phyloP scores from a whole-genome alignment of 2,329 filamentous ascomycete species.

The Bipolaris victoriae region DNA sequence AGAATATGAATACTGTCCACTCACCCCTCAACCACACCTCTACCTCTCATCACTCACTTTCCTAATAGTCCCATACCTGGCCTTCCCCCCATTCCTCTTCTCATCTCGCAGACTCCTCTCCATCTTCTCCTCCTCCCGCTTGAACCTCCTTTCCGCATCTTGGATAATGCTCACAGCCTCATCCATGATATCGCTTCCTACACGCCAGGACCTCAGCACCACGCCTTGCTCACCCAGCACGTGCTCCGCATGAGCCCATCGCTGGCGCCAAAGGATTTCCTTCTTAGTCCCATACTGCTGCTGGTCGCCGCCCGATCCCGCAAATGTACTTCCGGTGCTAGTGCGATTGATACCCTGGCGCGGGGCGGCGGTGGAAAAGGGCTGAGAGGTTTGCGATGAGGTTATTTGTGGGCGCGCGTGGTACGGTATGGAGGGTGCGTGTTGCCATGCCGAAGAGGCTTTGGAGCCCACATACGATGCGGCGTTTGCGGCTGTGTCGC shows the following conservation, averaged over 20 bases:
- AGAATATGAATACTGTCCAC: too few species aligned
- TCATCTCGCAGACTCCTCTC: neutral
- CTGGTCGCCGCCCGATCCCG: conserved; percentile 23
- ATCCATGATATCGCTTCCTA: conserved; percentile 70
- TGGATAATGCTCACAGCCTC: conserved; percentile 71
- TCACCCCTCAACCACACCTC: neutral
- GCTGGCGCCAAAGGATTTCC: conserved; percentile 72
- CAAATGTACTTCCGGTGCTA: conserved; percentile 34
- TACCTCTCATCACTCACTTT: conserved; percentile 1
- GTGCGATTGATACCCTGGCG: conserved; percentile 33
- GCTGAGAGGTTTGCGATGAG: conserved; percentile 27
- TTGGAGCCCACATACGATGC: conserved; percentile 49
- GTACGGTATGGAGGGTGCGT: conserved; percentile 40
- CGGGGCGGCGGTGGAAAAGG: conserved; percentile 34
- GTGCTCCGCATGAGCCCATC: conserved; percentile 69
- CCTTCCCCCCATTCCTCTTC: neutral
- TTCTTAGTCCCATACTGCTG: conserved; percentile 64
- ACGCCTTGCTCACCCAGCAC: conserved; percentile 70
- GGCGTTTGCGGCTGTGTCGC: conserved; percentile 47
- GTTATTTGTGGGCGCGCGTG: conserved; percentile 30
- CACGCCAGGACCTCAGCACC: conserved; percentile 73
- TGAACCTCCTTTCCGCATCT: conserved; percentile 54
- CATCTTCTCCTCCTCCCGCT: conserved; percentile 8
- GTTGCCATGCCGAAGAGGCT: conserved; percentile 44
- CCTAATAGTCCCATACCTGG: neutral